Conservation (phyloP, 2,329 filamentous ascomycete species). For the Orbilia brochopaga region DNA sequence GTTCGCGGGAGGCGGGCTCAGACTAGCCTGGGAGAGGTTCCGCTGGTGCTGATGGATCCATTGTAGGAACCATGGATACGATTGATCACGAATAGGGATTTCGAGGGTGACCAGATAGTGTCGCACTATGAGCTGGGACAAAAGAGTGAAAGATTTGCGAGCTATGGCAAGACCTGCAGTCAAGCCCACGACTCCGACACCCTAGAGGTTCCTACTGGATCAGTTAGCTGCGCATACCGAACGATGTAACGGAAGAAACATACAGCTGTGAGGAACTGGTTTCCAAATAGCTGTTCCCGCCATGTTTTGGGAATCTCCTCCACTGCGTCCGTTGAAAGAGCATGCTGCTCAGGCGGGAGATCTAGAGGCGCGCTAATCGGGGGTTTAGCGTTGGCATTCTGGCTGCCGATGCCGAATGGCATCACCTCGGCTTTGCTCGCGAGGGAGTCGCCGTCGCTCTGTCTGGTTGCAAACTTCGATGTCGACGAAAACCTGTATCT, state of each 20-base stretch:
- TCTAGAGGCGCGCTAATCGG: conserved; percentile 9
- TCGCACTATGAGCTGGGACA: conserved; percentile 75
- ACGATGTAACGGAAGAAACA: not conserved
- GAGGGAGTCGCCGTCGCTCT: conserved; percentile 8
- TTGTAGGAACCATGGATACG: conserved; percentile 90
- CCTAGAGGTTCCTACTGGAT: conserved; percentile 63
- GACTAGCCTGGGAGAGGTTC: conserved; percentile 59
- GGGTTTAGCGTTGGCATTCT: conserved; percentile 22
- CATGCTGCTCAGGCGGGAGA: not conserved
- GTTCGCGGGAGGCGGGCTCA: conserved; percentile 55
- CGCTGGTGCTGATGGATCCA: conserved; percentile 89
- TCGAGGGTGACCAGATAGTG: conserved; percentile 94
- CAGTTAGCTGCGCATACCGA: conserved; percentile 46
- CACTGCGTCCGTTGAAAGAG: conserved; percentile 2
- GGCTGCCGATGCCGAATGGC: conserved; percentile 44
- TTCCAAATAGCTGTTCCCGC: conserved; percentile 33
- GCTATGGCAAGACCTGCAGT: conserved; percentile 81
- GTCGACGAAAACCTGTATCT: conserved; percentile 8
- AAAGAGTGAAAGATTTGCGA: conserved; percentile 75
- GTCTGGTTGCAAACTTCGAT: conserved; percentile 2
- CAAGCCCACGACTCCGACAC: conserved; percentile 88
- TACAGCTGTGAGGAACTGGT: conserved; percentile 43
- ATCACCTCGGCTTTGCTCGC: conserved; percentile 29
- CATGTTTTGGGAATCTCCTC: conserved; percentile 29
- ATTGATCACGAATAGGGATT: conserved; percentile 90